A percentile compares a stretch with the other conserved stretches of the same genome.
Conservation (phyloP, 306 rosid species). For the Dalbergia cultrata region DNA sequence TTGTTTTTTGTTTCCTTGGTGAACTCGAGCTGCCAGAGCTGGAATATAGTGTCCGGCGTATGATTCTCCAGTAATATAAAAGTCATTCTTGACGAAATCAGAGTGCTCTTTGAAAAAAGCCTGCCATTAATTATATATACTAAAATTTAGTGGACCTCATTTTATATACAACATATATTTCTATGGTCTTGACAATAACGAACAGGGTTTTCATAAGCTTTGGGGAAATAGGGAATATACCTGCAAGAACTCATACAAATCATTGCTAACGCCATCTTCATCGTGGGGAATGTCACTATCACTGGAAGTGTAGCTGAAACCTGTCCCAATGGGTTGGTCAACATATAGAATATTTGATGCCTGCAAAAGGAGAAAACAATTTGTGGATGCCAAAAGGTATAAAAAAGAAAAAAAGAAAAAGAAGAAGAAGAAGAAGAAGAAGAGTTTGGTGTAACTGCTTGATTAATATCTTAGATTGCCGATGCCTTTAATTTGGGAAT, state of each 20-base stretch:
- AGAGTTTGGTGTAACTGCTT: conserved; percentile 28
- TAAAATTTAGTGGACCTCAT: not conserved
- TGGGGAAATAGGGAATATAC: conserved; percentile 36
- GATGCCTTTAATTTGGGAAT: not conserved
- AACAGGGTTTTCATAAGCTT: too few species aligned
- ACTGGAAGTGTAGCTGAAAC: conserved; percentile 77
- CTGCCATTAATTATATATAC: conserved; percentile 44
- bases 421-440: not conserved
- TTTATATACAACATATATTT: not conserved
- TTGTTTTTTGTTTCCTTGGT: conserved; percentile 74
- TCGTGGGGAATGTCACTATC: conserved; percentile 67
- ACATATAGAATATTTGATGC: conserved; percentile 85
- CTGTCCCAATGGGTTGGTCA: conserved; percentile 94
- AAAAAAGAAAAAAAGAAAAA: too few species aligned
- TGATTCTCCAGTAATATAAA: conserved; percentile 92
- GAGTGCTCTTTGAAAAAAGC: conserved; percentile 76
- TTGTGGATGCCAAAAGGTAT: not conserved
- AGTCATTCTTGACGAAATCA: conserved; percentile 74
- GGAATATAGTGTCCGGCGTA: conserved; percentile 97
- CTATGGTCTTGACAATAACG: too few species aligned
- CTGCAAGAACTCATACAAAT: conserved; percentile 90
- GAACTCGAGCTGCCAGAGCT: conserved; percentile 83
- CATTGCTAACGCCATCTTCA: conserved; percentile 87
- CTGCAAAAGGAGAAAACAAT: conserved; percentile 52
- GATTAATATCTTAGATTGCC: not conserved